Base-by-base conservation (phyloP, 306 rosid species). In the Hippophae gyantsensis region DNA sequence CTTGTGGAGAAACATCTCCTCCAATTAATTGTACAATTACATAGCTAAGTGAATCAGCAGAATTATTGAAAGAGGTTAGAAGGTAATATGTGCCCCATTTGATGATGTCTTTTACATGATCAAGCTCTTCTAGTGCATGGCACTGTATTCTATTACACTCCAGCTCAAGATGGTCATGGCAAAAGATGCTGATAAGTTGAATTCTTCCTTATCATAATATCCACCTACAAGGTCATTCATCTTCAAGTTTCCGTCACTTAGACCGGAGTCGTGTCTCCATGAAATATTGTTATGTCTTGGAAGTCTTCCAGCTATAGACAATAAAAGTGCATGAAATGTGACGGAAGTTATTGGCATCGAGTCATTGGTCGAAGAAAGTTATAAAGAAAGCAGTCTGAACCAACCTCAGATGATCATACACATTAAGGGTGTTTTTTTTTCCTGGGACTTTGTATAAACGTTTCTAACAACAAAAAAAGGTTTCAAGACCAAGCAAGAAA, bases 101-200 rank as follows among this genome's bases (percentile, higher is more conserved):
- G 25, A 84, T 84, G 27, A 75, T 62, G 3, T 75, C 90, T 77
- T 78, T 80, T 10, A 80, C 74, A 73, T 78, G 86, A 42, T 68
- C 60, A 42, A 80, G 86, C 68, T 84, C 86, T 6, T 86, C 84
- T n/a, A 62, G 64, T 63, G 86, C 90, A 25, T 71, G 76, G 42
- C 75, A 84, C 74, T 75, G 54, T 84, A 84, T 67, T 84, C 90
- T 27, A 84, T 80, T 3, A 84, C 90, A 13, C 84, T 84, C 86
- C 90, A 84, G 49, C 90, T 84, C 80, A 84, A 63, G 84, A 83
- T 80, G 56, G 86, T 72, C 58, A 84, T 60, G 61, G 90, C 71
- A 68, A 80, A 84, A 7, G 86, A 65, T 32, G 48, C 26, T 5
- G 90, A 86, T 32, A 84, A 84, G 60, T 78, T 48, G 63, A 84